Conservation (phyloP, 2,329 filamentous ascomycete species). For the Nemania sp. region DNA sequence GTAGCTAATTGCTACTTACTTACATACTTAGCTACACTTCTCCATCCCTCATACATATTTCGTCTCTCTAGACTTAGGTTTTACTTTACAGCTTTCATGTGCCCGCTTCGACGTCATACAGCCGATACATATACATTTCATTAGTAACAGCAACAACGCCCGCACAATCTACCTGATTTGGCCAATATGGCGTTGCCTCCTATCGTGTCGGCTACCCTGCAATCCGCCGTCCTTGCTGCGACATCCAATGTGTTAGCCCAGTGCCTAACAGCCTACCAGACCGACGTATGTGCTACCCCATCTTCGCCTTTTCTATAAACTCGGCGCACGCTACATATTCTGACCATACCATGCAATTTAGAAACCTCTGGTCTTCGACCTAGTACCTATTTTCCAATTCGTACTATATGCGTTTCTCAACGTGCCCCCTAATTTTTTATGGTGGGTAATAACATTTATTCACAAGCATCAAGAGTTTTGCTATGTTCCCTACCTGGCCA, state of each 20-base stretch:
- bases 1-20: too few relatives aligned
- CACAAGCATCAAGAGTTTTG: not conserved
- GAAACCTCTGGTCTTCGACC: constrained; percentile 72
- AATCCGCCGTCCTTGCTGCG: constrained; percentile 73
- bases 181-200: constrained; percentile 58
- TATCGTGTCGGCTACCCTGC: constrained; percentile 70
- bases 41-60: not conserved
- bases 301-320: not conserved
- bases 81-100: not conserved
- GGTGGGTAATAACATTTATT: constrained; percentile 60
- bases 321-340: not conserved
- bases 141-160: not conserved
- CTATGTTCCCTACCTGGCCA: not conserved
- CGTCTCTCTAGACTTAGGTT: not conserved
- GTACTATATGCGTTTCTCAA: constrained; percentile 77
- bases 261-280: constrained; percentile 71
- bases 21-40: not conserved
- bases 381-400: constrained; percentile 79
- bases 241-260: constrained; percentile 82
- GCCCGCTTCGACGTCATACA: not conserved
- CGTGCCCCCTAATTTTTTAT: constrained; percentile 86
- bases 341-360: constrained; percentile 51
- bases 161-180: not conserved
- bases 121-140: not conserved
- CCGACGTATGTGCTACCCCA: constrained; percentile 63